A percentile compares a stretch with the other conserved stretches of the same genome.
These are phyloP conservation scores for Hamigera avellanea DNA, from an alignment of 495 filamentous ascomycete species.

Conservation along the genomic window DNA sequence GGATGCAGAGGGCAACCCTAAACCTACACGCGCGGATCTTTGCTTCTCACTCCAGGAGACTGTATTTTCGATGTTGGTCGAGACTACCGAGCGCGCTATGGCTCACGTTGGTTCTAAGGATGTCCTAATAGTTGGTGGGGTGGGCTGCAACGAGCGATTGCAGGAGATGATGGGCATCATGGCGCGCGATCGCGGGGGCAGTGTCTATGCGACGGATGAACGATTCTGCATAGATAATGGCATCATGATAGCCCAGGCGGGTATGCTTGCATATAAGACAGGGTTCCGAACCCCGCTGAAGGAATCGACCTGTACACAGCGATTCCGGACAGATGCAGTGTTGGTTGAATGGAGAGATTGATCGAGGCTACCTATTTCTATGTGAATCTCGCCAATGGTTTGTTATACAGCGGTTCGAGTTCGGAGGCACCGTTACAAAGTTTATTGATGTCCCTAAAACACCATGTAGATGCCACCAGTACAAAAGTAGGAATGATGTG, in stretches of 20 bases:
- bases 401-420: no score
- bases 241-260: constrained; percentile 98
- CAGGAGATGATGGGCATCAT: constrained; percentile 98
- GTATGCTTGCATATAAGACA: constrained; percentile 68
- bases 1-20: constrained; percentile 21
- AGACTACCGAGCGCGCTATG: constrained; percentile 98
- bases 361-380: constrained; percentile 1
- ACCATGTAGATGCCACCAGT: constrained; percentile 1
- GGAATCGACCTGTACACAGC: constrained; percentile 83
- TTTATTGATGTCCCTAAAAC: no score
- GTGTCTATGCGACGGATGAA: constrained; percentile 90
- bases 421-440: no score
- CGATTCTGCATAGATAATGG: constrained; percentile 98
- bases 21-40: constrained; percentile 71
- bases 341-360: constrained; percentile 78
- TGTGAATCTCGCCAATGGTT: no score
- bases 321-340: constrained; percentile 93
- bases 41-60: constrained; percentile 96
- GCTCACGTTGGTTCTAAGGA: constrained; percentile 86
- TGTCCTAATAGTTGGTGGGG: constrained; percentile 93
- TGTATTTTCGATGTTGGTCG: constrained; percentile 90
- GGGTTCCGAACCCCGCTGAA: constrained; percentile 66
- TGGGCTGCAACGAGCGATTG: constrained; percentile 90
- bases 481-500: no score
- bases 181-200: constrained; percentile 82